These are phyloP conservation scores for Polygonum aviculare DNA, from an alignment of 148 eudicot genomes.

Conservation along the genomic window DNA sequence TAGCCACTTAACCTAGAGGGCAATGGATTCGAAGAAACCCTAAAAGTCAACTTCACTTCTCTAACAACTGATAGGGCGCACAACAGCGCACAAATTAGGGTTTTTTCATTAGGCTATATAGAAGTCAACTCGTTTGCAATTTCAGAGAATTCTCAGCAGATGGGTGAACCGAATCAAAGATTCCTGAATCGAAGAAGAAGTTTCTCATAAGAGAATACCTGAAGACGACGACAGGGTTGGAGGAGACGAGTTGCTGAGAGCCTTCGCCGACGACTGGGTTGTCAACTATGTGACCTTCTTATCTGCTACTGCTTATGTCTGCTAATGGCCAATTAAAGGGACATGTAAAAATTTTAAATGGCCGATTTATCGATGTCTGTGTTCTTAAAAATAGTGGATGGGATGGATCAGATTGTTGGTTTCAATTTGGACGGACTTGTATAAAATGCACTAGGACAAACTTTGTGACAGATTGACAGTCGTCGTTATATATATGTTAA, in stretches of 20 bases:
- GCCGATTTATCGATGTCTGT: too few species aligned
- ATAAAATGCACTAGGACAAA: too few species aligned
- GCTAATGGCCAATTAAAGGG: too few species aligned
- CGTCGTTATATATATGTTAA: too few species aligned
- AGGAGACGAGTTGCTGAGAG: conserved; percentile 31
- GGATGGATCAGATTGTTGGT: too few species aligned
- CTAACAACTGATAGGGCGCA: not conserved
- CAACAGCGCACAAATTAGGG: not conserved
- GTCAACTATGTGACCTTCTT: too few species aligned
- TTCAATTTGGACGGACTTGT: too few species aligned
- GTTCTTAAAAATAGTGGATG: too few species aligned
- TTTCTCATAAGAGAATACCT: conserved; percentile 22
- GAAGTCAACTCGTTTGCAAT: not conserved
- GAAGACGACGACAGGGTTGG: conserved; percentile 46
- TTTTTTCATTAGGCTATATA: not conserved
- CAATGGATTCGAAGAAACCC: not conserved
- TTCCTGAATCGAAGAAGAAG: not conserved
- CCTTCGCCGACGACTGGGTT: conserved; percentile 40
- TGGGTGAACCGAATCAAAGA: not conserved
- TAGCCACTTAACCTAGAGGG: not conserved
- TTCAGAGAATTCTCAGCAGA: not conserved
- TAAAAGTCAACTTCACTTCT: not conserved
- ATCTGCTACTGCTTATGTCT: too few species aligned
- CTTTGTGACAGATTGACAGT: too few species aligned
- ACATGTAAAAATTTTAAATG: too few species aligned